These are phyloP conservation scores for Erysimum cheiranthoides DNA, from an alignment of 345 rosid genomes.

Conservation along the genomic window DNA sequence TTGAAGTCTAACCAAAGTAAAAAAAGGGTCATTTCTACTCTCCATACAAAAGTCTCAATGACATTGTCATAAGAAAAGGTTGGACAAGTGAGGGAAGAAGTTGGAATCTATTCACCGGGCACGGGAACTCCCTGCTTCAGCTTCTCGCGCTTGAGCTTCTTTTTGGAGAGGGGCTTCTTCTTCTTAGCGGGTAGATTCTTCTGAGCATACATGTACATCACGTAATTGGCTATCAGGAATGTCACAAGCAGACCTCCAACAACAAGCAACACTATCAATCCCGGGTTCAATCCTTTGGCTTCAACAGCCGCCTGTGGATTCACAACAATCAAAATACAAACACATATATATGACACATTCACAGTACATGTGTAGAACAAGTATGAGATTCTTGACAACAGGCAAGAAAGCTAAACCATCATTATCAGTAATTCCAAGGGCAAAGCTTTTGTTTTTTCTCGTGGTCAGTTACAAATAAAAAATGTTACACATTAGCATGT, in stretches of 20 bases:
- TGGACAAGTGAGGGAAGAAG: neutral
- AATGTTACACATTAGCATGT: neutral
- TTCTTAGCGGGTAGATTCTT: slow-evolving; percentile 69
- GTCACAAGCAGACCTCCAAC: slow-evolving; percentile 60
- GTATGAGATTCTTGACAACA: neutral
- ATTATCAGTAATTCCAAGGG: neutral
- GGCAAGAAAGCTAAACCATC: neutral
- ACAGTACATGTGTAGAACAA: neutral
- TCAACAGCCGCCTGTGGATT: slow-evolving; percentile 33
- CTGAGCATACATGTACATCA: slow-evolving; percentile 62
- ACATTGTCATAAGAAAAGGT: slow-evolving; percentile 27
- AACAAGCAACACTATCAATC: slow-evolving; percentile 69
- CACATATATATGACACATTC: neutral
- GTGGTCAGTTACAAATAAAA: neutral
- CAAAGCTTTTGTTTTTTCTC: neutral
- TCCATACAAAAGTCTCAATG: slow-evolving; percentile 15
- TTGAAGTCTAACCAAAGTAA: slow-evolving; percentile 36
- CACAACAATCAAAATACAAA: slow-evolving; percentile 14
- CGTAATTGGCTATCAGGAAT: slow-evolving; percentile 65
- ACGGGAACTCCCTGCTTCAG: slow-evolving; percentile 78
- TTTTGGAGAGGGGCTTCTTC: slow-evolving; percentile 79
- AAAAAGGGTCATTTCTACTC: slow-evolving; percentile 7
- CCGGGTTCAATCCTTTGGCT: slow-evolving; percentile 71
- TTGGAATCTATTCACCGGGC: slow-evolving; percentile 62
- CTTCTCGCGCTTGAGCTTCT: slow-evolving; percentile 78